Evolutionary conservation across 2,329 filamentous ascomycete species (phyloP), one percentile per base, ranked within the genome.

Genomic region (Harringtonia aguacate): DNA sequence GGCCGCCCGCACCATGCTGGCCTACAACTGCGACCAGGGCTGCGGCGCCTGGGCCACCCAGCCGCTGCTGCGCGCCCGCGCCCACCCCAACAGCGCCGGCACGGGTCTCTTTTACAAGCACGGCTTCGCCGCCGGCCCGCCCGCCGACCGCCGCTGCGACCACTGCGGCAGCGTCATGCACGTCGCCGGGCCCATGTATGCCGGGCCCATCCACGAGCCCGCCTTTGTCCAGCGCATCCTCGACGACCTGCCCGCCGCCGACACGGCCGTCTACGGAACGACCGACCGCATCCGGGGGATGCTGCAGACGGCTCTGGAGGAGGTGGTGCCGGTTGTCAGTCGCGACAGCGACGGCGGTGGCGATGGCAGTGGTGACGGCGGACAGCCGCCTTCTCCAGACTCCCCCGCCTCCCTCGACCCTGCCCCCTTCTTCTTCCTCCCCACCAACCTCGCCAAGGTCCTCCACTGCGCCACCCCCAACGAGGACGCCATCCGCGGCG

Each of bases 11-110:
- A 92, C 85, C 1, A 95, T 98, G 89, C 51, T 94, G 8, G 80
- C 94, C 0, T 95, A 95, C 64, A 88, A 81, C 59, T 98, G 92
- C 60, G 89, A 95, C 57, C 66, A 74, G 8, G 92, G 92, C 12
- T 98, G 92, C 56, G 87, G 89, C n/a, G 79, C 89, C 4, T 97
- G 87, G 86, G 75, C 81, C 43, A 89, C 81, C 1, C 90, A 97
- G 55, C 77, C 78, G 35, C 64, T 97, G 39, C 79, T 85, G 39
- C 78, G 76, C 45, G 85, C 84, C 55, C 83, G 76, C 50, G 65
- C 75, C 29, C 68, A 72, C 10, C 65, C 73, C 3, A 83, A 83
- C 57, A 90, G 87, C 61, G 86, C 81, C 45, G 82, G 81, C 2
- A 72, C 67, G 8, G 76, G 75, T 1, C 70, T 72, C 3, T 86